Base-by-base conservation (phyloP, 352 stramenopile genomes). In the Globisporangium echinulatum region DNA sequence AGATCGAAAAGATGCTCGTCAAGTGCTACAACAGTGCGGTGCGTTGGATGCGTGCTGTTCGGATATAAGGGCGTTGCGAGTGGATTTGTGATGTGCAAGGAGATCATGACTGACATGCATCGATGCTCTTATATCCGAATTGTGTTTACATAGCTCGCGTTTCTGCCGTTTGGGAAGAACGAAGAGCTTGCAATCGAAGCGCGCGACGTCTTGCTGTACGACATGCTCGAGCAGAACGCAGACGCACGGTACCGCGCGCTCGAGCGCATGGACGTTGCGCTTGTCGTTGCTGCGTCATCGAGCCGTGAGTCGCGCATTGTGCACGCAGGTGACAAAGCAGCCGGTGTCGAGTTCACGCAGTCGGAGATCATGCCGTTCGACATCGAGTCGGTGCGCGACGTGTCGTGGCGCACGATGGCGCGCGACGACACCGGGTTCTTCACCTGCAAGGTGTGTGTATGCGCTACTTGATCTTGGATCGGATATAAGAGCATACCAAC, bases 1-100 rank as follows among this genome's bases (percentile, higher is more conserved):
- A 54, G 36, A 64, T 64, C 17, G 52, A 55, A 13, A 53, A 55
- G 38, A n/a, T 64, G 53, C 53, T 64, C 14, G 11, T 59, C 59
- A 58, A 59, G 53, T 59, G 59, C 43, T 58, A 51, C 49, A 48
- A 36, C n/a, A 54, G 44, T n/a, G 19, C 59, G 37, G 59, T 64
- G 19, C 42, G 50, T 58, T 37, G 7, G 15, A 8, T 56, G 43
- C 8, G 37, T 49, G 10, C 8, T n/a, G 40, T 13, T 10, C 19
- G 5, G 25, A 25, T 25, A 25, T 1, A 25, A 25, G 25, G 25
- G 25, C 25, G 1, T 25, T 25, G 25, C 25, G 25, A 25, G 25
- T 2, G 25, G 25, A 25, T 25, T 0, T 25, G 25, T 25, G 25
- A 25, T 25, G 25, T 25, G 25, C 25, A 25, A 25, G 2, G 25